A percentile compares a stretch with the other conserved stretches of the same genome.
phyloP scores from a whole-genome alignment of 176 grass and related monocot genomes.

The Microstegium vimineum region DNA sequence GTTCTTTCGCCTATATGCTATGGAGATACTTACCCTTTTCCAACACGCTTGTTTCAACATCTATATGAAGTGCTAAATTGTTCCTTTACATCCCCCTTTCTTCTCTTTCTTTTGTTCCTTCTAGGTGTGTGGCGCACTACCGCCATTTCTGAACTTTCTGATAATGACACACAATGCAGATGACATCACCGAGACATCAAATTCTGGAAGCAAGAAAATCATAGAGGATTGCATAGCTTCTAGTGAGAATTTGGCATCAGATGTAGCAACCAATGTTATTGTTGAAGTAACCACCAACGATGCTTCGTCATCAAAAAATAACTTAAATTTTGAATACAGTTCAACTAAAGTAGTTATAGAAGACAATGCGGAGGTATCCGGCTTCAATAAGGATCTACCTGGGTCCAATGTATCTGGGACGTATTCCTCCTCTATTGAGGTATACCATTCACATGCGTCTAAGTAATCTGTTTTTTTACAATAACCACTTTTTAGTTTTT shows the following conservation, averaged over 20 bases:
- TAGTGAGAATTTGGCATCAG: neutral
- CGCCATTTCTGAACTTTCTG: neutral
- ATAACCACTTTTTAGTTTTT: neutral
- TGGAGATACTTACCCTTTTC: neutral
- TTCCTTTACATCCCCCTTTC: neutral
- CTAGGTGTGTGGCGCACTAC: neutral
- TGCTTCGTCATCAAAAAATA: neutral
- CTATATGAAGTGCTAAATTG: neutral
- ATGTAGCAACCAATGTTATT: slow-evolving; percentile 20
- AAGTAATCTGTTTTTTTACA: slow-evolving; percentile 1
- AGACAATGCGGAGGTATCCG: neutral
- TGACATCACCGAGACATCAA: slow-evolving; percentile 7
- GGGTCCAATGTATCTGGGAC: neutral
- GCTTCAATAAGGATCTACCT: slow-evolving; percentile 15
- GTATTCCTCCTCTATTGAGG: slow-evolving; percentile 39
- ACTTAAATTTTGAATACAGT: neutral
- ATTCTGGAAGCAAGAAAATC: slow-evolving; percentile 21
- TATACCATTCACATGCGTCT: slow-evolving; percentile 1
- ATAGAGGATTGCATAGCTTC: neutral
- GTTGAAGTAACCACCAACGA: slow-evolving; percentile 25
- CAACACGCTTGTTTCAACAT: neutral
- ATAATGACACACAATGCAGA: slow-evolving; percentile 21
- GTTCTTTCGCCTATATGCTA: neutral
- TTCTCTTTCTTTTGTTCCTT: neutral
- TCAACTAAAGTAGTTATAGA: slow-evolving; percentile 18